Percentiles rank a stretch among this genome's conserved stretches.
Evolutionary conservation across 2,329 filamentous ascomycete genomes (phyloP).

Genomic region (Penicillium digitatum): DNA sequence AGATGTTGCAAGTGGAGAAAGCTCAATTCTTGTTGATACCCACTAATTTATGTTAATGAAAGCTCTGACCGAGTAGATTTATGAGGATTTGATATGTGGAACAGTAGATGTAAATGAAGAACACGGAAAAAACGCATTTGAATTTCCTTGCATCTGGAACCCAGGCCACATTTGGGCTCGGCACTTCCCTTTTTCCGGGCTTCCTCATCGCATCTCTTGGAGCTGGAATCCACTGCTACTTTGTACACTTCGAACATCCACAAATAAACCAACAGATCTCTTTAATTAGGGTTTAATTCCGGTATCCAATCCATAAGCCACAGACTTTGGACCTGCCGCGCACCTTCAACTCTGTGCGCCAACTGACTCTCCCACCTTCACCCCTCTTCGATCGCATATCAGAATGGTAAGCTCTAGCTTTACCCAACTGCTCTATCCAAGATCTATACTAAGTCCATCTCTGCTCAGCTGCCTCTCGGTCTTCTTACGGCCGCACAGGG

Average conservation of each 20-base stretch:
- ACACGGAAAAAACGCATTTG: background rate
- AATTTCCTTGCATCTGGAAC: background rate
- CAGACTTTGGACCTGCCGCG: constrained; percentile 2
- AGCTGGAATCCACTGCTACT: constrained; percentile 18
- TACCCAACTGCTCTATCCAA: background rate
- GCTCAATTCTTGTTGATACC: background rate
- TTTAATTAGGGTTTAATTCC: background rate
- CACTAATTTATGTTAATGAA: background rate
- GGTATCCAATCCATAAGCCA: background rate
- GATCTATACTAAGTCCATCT: constrained; percentile 2
- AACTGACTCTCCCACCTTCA: constrained; percentile 23
- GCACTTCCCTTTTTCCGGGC: constrained; percentile 23
- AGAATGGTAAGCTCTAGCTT: constrained; percentile 19
- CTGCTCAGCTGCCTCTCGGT: constrained; percentile 59
- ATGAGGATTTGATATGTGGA: background rate
- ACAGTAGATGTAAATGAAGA: background rate
- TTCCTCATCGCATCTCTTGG: constrained; percentile 21
- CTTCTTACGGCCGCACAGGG: constrained; percentile 93
- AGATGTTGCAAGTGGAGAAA: background rate
- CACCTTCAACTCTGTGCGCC: constrained; percentile 3
- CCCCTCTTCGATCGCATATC: constrained; percentile 15
- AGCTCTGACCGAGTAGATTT: background rate
- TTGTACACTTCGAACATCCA: constrained; percentile 11
- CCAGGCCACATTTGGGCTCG: constrained; percentile 10
- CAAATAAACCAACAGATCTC: constrained; percentile 4